phyloP scores from a whole-genome alignment of 345 rosid species.

The Zanthoxylum bungeanum region DNA sequence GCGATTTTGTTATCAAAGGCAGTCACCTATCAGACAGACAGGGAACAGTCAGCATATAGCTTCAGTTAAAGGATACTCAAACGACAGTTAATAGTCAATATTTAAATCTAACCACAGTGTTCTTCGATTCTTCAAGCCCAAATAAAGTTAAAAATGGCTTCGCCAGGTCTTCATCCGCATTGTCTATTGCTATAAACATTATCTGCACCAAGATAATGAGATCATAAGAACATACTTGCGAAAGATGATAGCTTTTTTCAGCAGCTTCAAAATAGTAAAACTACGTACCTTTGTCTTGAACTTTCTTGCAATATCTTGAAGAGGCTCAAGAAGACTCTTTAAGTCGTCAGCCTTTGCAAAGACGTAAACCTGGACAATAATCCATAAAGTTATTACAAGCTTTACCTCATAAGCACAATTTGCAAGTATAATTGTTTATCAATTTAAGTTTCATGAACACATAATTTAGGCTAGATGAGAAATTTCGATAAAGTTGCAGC shows the following conservation, averaged over 20 bases:
- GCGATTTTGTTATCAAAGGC: slow-evolving; percentile 72
- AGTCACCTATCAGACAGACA: slow-evolving; percentile 52
- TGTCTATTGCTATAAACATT: slow-evolving; percentile 68
- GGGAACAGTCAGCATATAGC: slow-evolving; percentile 14
- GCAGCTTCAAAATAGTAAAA: slow-evolving; percentile 11
- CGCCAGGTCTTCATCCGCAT: slow-evolving; percentile 69
- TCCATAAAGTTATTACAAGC: neutral
- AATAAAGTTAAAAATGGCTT: slow-evolving; percentile 80
- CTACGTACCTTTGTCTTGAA: slow-evolving; percentile 60
- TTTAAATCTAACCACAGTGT: slow-evolving; percentile 50
- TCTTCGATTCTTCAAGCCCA: slow-evolving; percentile 66
- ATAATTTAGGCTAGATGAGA: neutral
- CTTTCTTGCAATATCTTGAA: slow-evolving; percentile 66
- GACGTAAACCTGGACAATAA: slow-evolving; percentile 52
- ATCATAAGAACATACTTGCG: slow-evolving; percentile 9
- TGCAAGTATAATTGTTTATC: neutral
- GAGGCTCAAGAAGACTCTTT: slow-evolving; percentile 48
- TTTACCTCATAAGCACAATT: neutral
- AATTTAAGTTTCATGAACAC: neutral
- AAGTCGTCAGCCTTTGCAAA: slow-evolving; percentile 65
- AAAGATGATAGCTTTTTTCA: neutral
- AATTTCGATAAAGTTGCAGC: neutral
- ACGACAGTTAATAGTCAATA: neutral
- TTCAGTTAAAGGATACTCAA: slow-evolving; percentile 9
- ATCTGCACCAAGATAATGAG: slow-evolving; percentile 42